These are phyloP conservation scores for Arthrobotrys megalospora DNA, from an alignment of 2,329 filamentous ascomycete genomes.

Conservation along the genomic window DNA sequence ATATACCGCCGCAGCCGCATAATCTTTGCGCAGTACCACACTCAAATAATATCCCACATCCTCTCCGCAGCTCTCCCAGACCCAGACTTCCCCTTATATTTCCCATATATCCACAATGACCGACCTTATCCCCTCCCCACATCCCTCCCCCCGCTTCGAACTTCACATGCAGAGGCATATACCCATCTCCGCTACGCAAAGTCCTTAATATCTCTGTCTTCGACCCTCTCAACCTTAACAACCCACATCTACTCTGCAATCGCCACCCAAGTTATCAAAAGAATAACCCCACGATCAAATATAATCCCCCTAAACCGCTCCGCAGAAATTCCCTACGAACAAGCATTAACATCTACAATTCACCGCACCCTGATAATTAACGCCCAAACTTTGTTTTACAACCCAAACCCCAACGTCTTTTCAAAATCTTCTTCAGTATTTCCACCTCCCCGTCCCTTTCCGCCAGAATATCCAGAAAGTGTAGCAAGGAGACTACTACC, in stretches of 20 bases:
- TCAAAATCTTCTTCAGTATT: not conserved
- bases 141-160: slow-evolving; percentile 7
- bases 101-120: slow-evolving; percentile 3
- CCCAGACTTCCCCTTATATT: slow-evolving; percentile 28
- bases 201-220: slow-evolving; percentile 3
- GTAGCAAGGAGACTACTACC: slow-evolving; percentile 21
- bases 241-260: slow-evolving; percentile 3
- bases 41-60: slow-evolving; percentile 39
- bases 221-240: slow-evolving; percentile 6
- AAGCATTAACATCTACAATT: slow-evolving; percentile 16
- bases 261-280: not conserved
- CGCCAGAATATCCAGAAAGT: not conserved
- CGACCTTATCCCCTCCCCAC: slow-evolving; percentile 14
- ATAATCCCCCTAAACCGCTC: not conserved
- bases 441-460: slow-evolving; percentile 2
- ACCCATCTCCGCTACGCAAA: slow-evolving; percentile 31
- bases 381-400: slow-evolving; percentile 28
- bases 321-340: not conserved
- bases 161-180: slow-evolving; percentile 24
- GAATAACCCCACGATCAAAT: not conserved
- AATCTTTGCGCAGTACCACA: slow-evolving; percentile 34
- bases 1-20: slow-evolving; percentile 42
- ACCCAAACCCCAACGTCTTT: not conserved
- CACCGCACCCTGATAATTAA: slow-evolving; percentile 25
- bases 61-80: slow-evolving; percentile 13